Evolutionary conservation across 140 eudicot species (phyloP).

Genomic region (Bidens hawaiensis): DNA sequence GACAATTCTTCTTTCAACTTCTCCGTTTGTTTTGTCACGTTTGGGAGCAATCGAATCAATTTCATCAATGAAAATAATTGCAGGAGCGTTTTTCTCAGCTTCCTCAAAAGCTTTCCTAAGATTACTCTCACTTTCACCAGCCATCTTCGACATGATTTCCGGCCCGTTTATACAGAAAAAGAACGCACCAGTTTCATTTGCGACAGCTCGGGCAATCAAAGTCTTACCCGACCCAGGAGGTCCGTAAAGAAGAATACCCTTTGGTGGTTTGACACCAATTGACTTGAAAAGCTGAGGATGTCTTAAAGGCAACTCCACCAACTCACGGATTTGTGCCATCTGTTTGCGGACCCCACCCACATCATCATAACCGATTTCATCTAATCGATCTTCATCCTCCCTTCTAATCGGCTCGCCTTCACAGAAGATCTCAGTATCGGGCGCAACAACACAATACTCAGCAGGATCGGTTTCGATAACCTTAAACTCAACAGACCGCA

Average conservation of each 20-base stretch:
- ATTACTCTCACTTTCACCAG: conserved; percentile 85
- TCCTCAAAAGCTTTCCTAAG: conserved; percentile 83
- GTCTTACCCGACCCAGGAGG: conserved; percentile 90
- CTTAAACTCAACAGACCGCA: conserved; percentile 73
- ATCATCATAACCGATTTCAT: conserved; percentile 81
- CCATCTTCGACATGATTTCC: conserved; percentile 74
- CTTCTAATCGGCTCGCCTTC: conserved; percentile 79
- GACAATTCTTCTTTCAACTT: conserved; percentile 85
- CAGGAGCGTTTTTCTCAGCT: conserved; percentile 82
- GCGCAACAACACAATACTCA: conserved; percentile 83
- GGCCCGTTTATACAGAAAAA: conserved; percentile 79
- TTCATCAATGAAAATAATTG: conserved; percentile 74
- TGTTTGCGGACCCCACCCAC: conserved; percentile 90
- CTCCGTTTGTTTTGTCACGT: conserved; percentile 77
- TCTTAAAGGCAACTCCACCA: conserved; percentile 73
- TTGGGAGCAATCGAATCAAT: conserved; percentile 84
- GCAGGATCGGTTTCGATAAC: conserved; percentile 70
- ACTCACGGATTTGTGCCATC: conserved; percentile 85
- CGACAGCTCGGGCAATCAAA: conserved; percentile 74
- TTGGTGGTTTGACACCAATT: conserved; percentile 82
- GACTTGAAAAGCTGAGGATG: conserved; percentile 84
- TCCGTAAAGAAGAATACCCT: conserved; percentile 77
- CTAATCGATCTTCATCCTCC: conserved; percentile 72
- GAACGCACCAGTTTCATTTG: conserved; percentile 87
- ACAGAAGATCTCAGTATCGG: conserved; percentile 86